Base-by-base conservation (phyloP, 2,329 filamentous ascomycete species). In the Zasmidium angulare region DNA sequence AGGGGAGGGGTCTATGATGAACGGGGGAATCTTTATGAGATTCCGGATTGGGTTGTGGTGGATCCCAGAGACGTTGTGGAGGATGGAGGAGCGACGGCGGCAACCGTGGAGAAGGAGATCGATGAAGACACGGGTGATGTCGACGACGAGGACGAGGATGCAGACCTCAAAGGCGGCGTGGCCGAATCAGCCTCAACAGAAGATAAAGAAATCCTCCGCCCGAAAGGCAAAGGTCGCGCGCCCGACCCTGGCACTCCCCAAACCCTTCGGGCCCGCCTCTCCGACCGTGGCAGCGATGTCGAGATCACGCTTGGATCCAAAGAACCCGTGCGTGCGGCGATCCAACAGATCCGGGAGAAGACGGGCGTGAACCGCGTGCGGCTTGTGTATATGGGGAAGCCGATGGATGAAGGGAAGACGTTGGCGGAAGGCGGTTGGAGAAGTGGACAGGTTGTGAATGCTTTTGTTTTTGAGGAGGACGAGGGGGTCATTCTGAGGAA, bases 341-440 rank as follows among this genome's bases (percentile, higher is more conserved):
- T 85, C 1, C 81, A 81, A 62, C 87, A 82, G 68, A 78, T 96
- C 36, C 81, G 82, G 20, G 82, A 87, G 49, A 83, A 88, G 69
- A 83, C 84, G 26, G 79, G 80, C 66, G 89, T 53, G 91, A 78
- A 74, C 62, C 83, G 81, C 50, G 79, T 96, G 53, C 85, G 86
- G 55, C 83, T 96, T 60, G 87, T 86, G 20, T 96, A 96, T 73
- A 82, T 95, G 75, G 93, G 93, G 66, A 91, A 87, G 71, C 84
- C 93, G 53, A 82, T 96, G 49, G 86, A 87, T 64, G 90, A 93
- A 64, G 81, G 82, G 55, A 72, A 84, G 20, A 82, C 87, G 0
- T 78, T 96, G 19, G 74, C 79, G 48, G 82, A 83, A 2, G 89
- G 95, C 67, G 89, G 89, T 51, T 96, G 90, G 89, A 84, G 86